Percentiles rank a stretch among this genome's conserved stretches.
Evolutionary conservation across 768 basidiomycete species (phyloP).

Genomic region (Tricholoma sp.): DNA sequence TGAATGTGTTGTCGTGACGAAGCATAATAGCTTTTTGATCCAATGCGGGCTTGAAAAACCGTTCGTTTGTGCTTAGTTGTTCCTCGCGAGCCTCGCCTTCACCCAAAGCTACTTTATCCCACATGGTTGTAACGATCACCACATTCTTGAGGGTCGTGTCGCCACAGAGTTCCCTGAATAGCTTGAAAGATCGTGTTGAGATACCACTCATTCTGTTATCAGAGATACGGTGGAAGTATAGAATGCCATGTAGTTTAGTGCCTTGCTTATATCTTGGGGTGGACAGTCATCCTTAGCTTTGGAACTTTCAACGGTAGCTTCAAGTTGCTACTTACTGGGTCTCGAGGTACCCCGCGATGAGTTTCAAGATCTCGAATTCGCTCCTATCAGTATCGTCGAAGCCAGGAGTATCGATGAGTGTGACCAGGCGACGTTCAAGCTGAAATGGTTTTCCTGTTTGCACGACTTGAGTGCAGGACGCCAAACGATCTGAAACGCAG

Average conservation of each 20-base stretch:
- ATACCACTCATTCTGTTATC: conserved; percentile 22
- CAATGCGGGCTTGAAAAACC: conserved; percentile 13
- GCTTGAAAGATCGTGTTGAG: conserved; percentile 15
- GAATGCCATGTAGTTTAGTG: conserved; percentile 22
- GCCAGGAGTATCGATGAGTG: conserved; percentile 17
- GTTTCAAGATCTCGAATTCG: conserved; percentile 1
- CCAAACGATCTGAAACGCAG: neutral
- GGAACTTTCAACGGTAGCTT: neutral
- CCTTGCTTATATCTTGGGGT: neutral
- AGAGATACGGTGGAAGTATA: conserved; percentile 36
- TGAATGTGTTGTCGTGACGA: conserved; percentile 10
- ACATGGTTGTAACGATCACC: conserved; percentile 34
- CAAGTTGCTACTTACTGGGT: neutral
- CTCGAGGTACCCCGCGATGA: neutral
- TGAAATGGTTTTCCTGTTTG: neutral
- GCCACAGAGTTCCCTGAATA: conserved; percentile 33
- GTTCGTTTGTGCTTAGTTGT: conserved; percentile 14
- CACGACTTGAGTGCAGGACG: conserved; percentile 1
- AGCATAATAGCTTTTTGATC: conserved; percentile 1
- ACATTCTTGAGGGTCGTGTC: conserved; percentile 20
- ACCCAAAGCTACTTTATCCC: conserved; percentile 18
- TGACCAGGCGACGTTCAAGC: neutral
- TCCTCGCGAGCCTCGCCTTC: conserved; percentile 15
- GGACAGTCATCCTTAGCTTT: too few relatives aligned
- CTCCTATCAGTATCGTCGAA: conserved; percentile 4